A percentile compares a stretch with the other conserved stretches of the same genome.
Conservation (phyloP, 805 yeast genomes). For the Lipomyces starkeyi region DNA sequence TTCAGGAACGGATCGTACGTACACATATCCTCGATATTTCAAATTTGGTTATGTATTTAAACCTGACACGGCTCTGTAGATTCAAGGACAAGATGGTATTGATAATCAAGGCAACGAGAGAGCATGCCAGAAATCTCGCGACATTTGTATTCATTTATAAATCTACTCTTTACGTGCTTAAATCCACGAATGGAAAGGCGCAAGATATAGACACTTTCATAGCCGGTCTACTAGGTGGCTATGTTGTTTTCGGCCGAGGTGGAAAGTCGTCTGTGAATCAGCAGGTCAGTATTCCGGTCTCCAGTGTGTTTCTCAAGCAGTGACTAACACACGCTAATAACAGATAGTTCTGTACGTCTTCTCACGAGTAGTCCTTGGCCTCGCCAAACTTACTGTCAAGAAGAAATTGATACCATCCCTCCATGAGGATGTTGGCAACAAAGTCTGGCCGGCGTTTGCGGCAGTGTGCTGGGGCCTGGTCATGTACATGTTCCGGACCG, state of each 20-base stretch:
- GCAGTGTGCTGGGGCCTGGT: slow-evolving; percentile 74
- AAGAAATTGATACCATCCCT: slow-evolving; percentile 31
- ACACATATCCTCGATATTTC: not conserved
- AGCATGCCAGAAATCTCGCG: slow-evolving; percentile 63
- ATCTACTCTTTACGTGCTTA: slow-evolving; percentile 43
- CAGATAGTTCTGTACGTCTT: slow-evolving; percentile 77
- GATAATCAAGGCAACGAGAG: slow-evolving; percentile 58
- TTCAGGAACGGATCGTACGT: slow-evolving; percentile 58
- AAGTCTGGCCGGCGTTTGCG: slow-evolving; percentile 65
- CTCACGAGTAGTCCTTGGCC: slow-evolving; percentile 68
- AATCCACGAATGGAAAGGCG: slow-evolving; percentile 27
- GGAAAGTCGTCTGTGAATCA: slow-evolving; percentile 44
- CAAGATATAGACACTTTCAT: slow-evolving; percentile 41
- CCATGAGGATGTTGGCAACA: slow-evolving; percentile 23
- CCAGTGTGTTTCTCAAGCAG: slow-evolving; percentile 17
- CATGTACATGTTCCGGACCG: slow-evolving; percentile 69
- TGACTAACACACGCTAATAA: slow-evolving; percentile 42
- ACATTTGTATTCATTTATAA: slow-evolving; percentile 62
- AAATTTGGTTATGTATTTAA: not conserved
- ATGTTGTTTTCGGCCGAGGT: slow-evolving; percentile 51
- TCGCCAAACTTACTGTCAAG: slow-evolving; percentile 57
- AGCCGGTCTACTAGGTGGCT: slow-evolving; percentile 52
- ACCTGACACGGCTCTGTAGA: slow-evolving; percentile 39
- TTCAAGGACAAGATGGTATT: slow-evolving; percentile 53
- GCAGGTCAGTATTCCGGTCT: slow-evolving; percentile 30